Evolutionary conservation across 1,139 yeast genomes (phyloP), one percentile per base, ranked within the genome.

Genomic region (Yamadazyma jaroonii): DNA sequence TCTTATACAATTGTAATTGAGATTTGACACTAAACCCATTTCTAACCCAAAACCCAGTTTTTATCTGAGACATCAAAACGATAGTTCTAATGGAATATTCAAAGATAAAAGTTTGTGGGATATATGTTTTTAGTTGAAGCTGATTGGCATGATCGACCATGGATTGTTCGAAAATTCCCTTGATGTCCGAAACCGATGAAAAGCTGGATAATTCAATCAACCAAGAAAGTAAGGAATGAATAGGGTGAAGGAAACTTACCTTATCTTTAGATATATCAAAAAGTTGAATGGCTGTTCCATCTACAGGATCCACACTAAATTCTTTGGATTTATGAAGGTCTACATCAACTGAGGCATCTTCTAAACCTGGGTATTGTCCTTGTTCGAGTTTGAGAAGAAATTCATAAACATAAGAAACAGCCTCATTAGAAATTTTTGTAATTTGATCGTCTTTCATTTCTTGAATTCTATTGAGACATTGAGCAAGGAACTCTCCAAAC

Each of bases 11-110:
- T 48, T 81, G 84, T 47, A 85, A 72, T 53, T 92, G 97, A 25
- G 82, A 81, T 36, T 85, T 72, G 9, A 88, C 80, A 31, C 92
- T 83, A 44, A 79, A 74, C 1, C 77, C 72, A 56, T 78, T 78
- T 48, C 84, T 62, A 0, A 77, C 82, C 83, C 83, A 77, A 39
- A 71, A 68, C 0, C 82, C 82, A 0, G 77, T 66, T 44, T 77
- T 77, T 2, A 77, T 74, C 47, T 77, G 83, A 0, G 81, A 71
- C 59, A 74, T 58, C 9, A 77, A 54, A 0, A 74, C 83, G 24
- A 87, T 57, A 0, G 92, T 84, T 41, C 95, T 71, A 15, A 92
- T 61, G 0, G 97, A 84, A 46, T 84, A 84, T 44, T 88, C 96
- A 47, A 82, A 78, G 6, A 82, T 55, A 4, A 71, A 59, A 17